Base-by-base conservation (phyloP, 805 yeast species). In the Starmerella cellae region DNA sequence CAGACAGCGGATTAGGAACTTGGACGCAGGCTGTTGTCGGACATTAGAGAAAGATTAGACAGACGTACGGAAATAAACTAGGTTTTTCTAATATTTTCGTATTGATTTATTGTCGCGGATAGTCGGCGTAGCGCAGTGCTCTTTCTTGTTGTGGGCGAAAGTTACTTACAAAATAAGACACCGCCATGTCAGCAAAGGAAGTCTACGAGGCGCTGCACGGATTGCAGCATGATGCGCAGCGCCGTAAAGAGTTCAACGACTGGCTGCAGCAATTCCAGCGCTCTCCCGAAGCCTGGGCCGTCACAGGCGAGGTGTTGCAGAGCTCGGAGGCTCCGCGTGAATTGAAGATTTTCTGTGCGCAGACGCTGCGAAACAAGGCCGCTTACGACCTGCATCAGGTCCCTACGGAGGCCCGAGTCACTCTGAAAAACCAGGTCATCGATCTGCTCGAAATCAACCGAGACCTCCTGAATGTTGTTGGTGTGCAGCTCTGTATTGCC, bases 331-430 rank as follows among this genome's bases (percentile, higher is more conserved):
- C 50, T 24, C 61, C 73, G 3, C 49, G 75, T 35, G 82, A 79
- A 55, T 63, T 80, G 39, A 77, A 76, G 54, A 67, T 91, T 54
- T 91, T 93, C 64, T 79, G 88, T 14, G 80, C 96, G 0, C 98
- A 93, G 59, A 91, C 98, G 0, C 63, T 91, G 47, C 68, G 95
- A 48, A 77, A 87, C 35, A 87, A 79, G 54, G 72, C 84, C 39
- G 80, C 82, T 11, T 87, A 82, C 59, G 97, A 91, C 61, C 66
- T 88, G 50, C 66, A 70, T 41, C 97, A 91, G 60, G 62, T 91
- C 4, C 82, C 84, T 0, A 66, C 61, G 20, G 71, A 68, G 4
- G 66, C 75, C n/a, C 61, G 76, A 39, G 52, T 62, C 16, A 71
- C 69, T n/a, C 68, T 91, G 45, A 82, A 84, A 55, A 72, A 74